A percentile compares a stretch with the other conserved stretches of the same genome.
Conservation (phyloP, 352 stramenopile species). For the Phytophthora pinifolia region DNA sequence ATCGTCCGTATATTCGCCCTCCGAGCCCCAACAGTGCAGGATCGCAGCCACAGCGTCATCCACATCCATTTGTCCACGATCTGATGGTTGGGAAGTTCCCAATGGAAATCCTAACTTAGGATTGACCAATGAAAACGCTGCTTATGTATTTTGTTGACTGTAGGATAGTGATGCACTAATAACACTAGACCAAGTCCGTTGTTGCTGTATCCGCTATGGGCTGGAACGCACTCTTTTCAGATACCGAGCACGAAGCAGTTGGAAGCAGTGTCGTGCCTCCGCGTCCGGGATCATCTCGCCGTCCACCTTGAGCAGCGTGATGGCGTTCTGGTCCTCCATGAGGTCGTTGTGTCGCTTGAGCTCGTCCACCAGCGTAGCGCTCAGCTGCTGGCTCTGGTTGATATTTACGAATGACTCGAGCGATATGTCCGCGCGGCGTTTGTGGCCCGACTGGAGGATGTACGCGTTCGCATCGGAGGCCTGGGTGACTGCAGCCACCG, state of each 20-base stretch:
- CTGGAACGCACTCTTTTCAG: conserved; percentile 53
- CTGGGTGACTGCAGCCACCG: conserved; percentile 10
- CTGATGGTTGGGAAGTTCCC: neutral
- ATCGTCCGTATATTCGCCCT: conserved; percentile 1
- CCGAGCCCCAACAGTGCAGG: conserved; percentile 17
- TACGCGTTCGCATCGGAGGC: conserved; percentile 9
- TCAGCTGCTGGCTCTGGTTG: conserved; percentile 16
- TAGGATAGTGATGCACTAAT: neutral
- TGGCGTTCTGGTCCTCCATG: conserved; percentile 75
- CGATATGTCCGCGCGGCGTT: conserved; percentile 16
- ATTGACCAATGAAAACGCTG: conserved; percentile 13
- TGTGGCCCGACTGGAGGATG: conserved; percentile 6
- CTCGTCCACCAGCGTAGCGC: conserved; percentile 45
- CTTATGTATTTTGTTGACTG: no score
- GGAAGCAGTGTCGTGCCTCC: conserved; percentile 52
- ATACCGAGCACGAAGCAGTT: conserved; percentile 49
- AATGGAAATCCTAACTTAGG: neutral
- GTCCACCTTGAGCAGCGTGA: conserved; percentile 61
- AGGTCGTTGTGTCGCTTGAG: conserved; percentile 63
- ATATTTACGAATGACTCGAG: conserved; percentile 18
- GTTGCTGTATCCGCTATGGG: conserved; percentile 10
- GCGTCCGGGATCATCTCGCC: conserved; percentile 48
- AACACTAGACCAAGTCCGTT: conserved; percentile 20
- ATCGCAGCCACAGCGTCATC: conserved; percentile 7
- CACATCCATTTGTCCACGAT: conserved; percentile 11